phyloP scores from a whole-genome alignment of 176 grass and related monocot genomes.

The Carex myosuroides region DNA sequence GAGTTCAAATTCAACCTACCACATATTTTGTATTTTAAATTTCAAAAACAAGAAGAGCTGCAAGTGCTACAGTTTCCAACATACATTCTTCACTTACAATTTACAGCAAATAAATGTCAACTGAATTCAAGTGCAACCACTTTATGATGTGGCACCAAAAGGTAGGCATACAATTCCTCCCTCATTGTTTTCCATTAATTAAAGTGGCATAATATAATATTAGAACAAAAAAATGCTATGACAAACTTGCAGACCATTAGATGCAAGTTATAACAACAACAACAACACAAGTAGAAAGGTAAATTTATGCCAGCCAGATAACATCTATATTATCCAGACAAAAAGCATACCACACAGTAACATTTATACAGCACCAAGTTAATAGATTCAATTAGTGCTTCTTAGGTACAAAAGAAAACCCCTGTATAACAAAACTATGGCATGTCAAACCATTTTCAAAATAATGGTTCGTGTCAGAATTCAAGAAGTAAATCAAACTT shows the following conservation, averaged over 20 bases:
- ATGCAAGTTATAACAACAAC: not conserved
- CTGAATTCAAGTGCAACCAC: too few species aligned
- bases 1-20: too few species aligned
- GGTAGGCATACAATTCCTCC: not conserved
- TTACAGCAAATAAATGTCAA: not conserved
- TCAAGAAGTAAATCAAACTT: conserved; percentile 27
- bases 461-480: conserved; percentile 19
- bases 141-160: not conserved
- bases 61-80: not conserved
- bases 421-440: conserved; percentile 28
- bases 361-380: not conserved
- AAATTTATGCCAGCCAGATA: not conserved
- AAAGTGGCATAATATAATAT: not conserved
- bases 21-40: too few species aligned
- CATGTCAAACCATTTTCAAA: conserved; percentile 22
- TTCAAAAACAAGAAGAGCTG: not conserved
- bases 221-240: not conserved
- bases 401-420: conserved; percentile 26
- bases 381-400: not conserved
- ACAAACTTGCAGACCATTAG: not conserved
- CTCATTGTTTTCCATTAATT: not conserved
- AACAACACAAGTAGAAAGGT: not conserved
- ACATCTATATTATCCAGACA: not conserved
- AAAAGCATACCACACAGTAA: not conserved
- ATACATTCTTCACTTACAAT: too few species aligned